A percentile compares a stretch with the other conserved stretches of the same genome.
Conservation (phyloP, 1,284 basidiomycete species). For the Heterobasidion annosum region DNA sequence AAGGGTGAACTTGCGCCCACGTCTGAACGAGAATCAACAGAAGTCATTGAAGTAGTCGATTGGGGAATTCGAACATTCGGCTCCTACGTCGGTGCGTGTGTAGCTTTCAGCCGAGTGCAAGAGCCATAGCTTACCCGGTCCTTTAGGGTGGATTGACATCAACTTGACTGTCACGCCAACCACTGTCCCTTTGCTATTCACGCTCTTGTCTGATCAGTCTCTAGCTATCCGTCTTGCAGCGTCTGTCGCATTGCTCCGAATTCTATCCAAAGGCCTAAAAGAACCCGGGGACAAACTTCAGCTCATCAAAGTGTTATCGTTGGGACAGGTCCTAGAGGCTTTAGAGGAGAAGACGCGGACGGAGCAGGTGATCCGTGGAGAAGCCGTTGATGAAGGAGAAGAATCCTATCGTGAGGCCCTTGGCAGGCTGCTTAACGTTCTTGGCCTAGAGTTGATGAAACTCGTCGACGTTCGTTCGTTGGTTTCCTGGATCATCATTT, state of each 20-base stretch:
- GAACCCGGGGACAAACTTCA: slow-evolving; percentile 88
- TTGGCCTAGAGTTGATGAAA: slow-evolving; percentile 82
- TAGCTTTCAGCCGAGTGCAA: not conserved
- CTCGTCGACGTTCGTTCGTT: slow-evolving; percentile 56
- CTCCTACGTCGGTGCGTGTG: slow-evolving; percentile 84
- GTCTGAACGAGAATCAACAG: slow-evolving; percentile 41
- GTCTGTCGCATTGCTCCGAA: slow-evolving; percentile 71
- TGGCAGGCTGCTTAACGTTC: slow-evolving; percentile 76
- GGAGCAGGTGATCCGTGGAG: slow-evolving; percentile 57
- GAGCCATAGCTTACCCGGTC: not conserved
- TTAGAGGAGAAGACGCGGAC: slow-evolving; percentile 71
- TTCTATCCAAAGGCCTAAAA: slow-evolving; percentile 90
- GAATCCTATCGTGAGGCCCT: slow-evolving; percentile 86
- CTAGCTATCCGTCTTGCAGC: slow-evolving; percentile 80
- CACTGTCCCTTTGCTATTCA: slow-evolving; percentile 83
- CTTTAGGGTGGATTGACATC: slow-evolving; percentile 94
- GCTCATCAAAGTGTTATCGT: slow-evolving; percentile 82
- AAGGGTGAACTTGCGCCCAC: slow-evolving; percentile 34
- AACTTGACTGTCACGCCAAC: slow-evolving; percentile 89
- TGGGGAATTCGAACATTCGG: slow-evolving; percentile 87
- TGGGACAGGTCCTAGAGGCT: slow-evolving; percentile 73
- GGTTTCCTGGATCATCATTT: not conserved
- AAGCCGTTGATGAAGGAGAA: slow-evolving; percentile 67
- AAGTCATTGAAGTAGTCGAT: slow-evolving; percentile 76
- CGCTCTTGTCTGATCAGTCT: slow-evolving; percentile 74